These are phyloP conservation scores for Diaporthe sp. DNA, from an alignment of 2,329 filamentous ascomycete genomes.

Conservation along the genomic window DNA sequence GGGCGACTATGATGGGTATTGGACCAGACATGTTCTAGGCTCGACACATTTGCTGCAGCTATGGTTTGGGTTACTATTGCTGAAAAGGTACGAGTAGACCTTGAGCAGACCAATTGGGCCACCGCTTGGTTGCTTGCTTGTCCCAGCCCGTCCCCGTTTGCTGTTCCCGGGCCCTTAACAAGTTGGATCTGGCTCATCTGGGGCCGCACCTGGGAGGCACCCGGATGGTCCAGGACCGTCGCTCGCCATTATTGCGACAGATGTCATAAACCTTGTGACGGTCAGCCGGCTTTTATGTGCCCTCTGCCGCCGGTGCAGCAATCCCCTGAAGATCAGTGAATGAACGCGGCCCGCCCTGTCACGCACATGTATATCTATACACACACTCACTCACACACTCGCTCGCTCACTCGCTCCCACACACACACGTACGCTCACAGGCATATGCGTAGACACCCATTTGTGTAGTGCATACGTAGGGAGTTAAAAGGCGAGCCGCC, in stretches of 20 bases:
- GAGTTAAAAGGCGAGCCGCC: not conserved
- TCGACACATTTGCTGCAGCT: not conserved
- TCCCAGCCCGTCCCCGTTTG: constrained; percentile 7
- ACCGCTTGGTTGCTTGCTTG: not conserved
- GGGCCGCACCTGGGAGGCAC: constrained; percentile 4
- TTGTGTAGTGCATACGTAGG: not conserved
- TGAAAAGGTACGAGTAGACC: not conserved
- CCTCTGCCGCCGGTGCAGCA: constrained; percentile 16
- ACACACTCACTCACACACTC: not conserved
- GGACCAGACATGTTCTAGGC: not conserved
- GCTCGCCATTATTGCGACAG: constrained; percentile 38
- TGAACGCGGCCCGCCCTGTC: not conserved
- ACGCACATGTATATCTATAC: not conserved
- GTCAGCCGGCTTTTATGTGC: not conserved
- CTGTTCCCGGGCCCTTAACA: constrained; percentile 9
- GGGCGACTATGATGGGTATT: not conserved
- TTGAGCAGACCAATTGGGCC: not conserved
- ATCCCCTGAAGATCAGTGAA: not conserved
- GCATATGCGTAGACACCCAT: not conserved
- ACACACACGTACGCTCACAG: not conserved
- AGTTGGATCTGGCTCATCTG: not conserved
- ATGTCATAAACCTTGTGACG: constrained; percentile 34
- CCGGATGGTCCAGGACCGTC: constrained; percentile 29
- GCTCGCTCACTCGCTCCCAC: not conserved
- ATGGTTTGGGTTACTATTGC: too few relatives aligned